Evolutionary conservation across 1,284 basidiomycete species (phyloP), one percentile per base, ranked within the genome.

Genomic region (Megacollybia platyphylla): DNA sequence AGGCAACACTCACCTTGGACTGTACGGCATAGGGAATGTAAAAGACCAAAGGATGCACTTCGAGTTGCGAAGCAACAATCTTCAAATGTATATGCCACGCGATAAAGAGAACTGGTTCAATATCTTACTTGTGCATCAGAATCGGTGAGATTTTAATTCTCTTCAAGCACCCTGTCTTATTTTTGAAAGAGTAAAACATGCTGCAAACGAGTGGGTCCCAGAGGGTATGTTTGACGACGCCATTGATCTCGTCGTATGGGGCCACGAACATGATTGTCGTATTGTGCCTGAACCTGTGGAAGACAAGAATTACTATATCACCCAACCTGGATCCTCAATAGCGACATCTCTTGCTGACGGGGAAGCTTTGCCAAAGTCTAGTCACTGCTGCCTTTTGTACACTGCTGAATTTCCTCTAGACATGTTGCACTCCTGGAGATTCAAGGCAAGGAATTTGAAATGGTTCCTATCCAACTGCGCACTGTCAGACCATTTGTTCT

Each of bases 181-280:
- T 29, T 40, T 42, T 45, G 39, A 2, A 49, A 96, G 92, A 13
- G 93, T 96, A 3, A 85, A 88, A 47, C 93, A 93, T 57, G 90
- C 90, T 1, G 88, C 89, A 2, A 89, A 96, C 57, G 85, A 91
- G 51, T 87, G 73, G 18, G 92, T 97, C 0, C 92, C 93, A 2
- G 96, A 98, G 56, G 86, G 87, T 46, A 88, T 96, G 77, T 98
- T 98, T 54, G 94, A 97, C 56, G 90, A 98, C 56, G 88, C 83
- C 52, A 73, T 97, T 45, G 80, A 96, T 55, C 71, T 98, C 4
- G 88, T 99, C 6, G 71, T 98, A 0, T 98, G 94, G 94, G 94
- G 96, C 1, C 96, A 99, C 57, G 96, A 99, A 59, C 96, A 99
- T 57, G 94, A 98, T 59, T 97, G 93, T 57, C 77, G 90, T 20